Base-by-base conservation (phyloP, 208 protist genomes). In the Polymyxa betae region DNA sequence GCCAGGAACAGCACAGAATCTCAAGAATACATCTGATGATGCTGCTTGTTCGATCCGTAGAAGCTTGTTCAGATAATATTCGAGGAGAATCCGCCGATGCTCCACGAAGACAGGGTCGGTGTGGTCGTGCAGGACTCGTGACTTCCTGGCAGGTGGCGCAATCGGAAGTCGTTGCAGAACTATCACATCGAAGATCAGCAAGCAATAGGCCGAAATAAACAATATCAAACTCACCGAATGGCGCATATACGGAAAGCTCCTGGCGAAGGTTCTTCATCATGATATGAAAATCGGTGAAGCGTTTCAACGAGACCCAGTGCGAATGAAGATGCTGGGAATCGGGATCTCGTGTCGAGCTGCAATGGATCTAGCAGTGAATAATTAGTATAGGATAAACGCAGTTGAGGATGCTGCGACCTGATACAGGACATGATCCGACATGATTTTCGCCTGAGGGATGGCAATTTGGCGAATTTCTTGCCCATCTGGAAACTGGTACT, bases 231-330 rank as follows among this genome's bases (percentile, higher is more conserved):
- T n/a, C n/a, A n/a, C n/a, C n/a, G n/a, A 66, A 32, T 29, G 29
- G 54, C 20, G 54, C 54, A 66, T 29, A 29, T 66, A 32, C 54
- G 54, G 54, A 16, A 16, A 66, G 54, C 54, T 66, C 54, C 29
- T 16, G 20, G 29, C 54, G 54, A 66, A 66, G 54, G 54, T 66
- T 29, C 54, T 66, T 66, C 54, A 66, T 66, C 54, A 66, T 66
- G 16, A 29, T 66, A 66, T 32, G 54, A 29, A 66, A 66, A 66
- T 66, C 54, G 20, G 54, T 66, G 54, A 66, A 66, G 16, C 54
- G 54, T 66, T 66, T 66, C 54, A 66, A 29, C 54, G 54, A 66
- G 20, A 66, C 54, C 54, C 54, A 66, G 29, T 66, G 54, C 54
- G 54, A 66, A 66, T 66, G 54, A 16, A 29, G 29, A 66, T 66